These are phyloP conservation scores for Polygonum maritimum DNA, from an alignment of 148 eudicot genomes.

Conservation along the genomic window DNA sequence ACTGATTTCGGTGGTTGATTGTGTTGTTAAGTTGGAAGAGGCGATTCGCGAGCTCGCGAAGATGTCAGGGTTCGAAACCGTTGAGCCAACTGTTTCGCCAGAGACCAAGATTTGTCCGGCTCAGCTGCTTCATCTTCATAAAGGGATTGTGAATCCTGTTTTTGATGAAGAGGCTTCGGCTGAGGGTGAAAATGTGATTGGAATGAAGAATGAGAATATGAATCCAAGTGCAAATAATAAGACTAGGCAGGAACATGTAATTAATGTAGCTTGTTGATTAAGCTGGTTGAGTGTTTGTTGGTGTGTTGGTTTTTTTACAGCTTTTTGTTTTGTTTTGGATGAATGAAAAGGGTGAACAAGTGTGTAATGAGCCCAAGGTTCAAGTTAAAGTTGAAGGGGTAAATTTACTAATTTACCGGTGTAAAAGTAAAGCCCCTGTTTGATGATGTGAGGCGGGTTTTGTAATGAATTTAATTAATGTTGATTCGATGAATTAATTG, in stretches of 20 bases:
- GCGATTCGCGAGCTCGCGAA: conserved; percentile 35
- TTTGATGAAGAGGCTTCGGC: conserved; percentile 17
- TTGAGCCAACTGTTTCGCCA: conserved; percentile 13
- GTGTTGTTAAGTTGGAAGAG: conserved; percentile 31
- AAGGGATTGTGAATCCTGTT: conserved; percentile 39
- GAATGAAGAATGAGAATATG: neutral
- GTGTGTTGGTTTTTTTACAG: neutral
- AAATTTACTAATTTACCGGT: neutral
- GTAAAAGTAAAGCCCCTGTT: neutral
- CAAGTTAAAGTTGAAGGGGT: neutral
- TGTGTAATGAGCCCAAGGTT: neutral
- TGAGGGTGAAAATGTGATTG: neutral
- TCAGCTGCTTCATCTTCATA: conserved; percentile 16
- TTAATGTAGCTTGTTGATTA: neutral
- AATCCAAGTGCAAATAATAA: neutral
- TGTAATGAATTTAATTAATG: too few relatives aligned
- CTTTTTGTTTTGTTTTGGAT: neutral
- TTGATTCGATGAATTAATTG: too few relatives aligned
- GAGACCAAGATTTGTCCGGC: conserved; percentile 11
- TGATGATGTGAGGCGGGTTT: too few relatives aligned
- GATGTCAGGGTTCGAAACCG: conserved; percentile 28
- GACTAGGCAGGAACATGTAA: neutral
- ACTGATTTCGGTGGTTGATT: conserved; percentile 26
- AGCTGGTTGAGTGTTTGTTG: neutral
- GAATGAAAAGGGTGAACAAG: neutral